Conservation (phyloP, 1,284 basidiomycete species). For the Jaminaea rosea region DNA sequence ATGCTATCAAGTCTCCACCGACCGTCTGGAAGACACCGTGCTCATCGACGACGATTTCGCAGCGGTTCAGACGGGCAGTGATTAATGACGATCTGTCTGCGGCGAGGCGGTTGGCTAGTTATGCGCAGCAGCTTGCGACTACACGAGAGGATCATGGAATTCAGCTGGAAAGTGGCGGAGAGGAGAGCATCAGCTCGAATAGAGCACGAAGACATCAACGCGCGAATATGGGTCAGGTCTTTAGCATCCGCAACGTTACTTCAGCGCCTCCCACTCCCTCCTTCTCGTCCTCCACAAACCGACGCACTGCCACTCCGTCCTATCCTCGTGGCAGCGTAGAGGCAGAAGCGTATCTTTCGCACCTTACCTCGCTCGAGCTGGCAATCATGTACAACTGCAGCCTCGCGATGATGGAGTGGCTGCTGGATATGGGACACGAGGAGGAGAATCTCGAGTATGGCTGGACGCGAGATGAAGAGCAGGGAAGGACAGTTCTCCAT, state of each 20-base stretch:
- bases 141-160: not conserved
- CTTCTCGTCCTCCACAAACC: not conserved
- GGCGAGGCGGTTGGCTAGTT: conserved; percentile 17
- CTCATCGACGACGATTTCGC: conserved; percentile 23
- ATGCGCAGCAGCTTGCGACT: conserved; percentile 1
- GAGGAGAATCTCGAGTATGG: too few species aligned
- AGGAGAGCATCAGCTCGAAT: not conserved
- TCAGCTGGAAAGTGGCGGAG: not conserved
- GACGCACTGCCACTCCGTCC: not conserved
- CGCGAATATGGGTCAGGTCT: not conserved
- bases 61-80: conserved; percentile 27
- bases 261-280: not conserved
- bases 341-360: not conserved
- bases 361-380: conserved; percentile 12
- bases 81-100: conserved; percentile 20
- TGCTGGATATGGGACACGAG: conserved; percentile 38
- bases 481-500: conserved; percentile 22
- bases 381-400: conserved; percentile 26
- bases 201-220: not conserved
- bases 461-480: conserved; percentile 6
- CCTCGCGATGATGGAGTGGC: conserved; percentile 32
- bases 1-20: too few species aligned
- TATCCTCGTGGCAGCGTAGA: not conserved
- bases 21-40: too few species aligned
- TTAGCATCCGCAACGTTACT: conserved; percentile 21